Conservation (phyloP, 2,329 filamentous ascomycete genomes). For the Pochonia chlamydosporia region DNA sequence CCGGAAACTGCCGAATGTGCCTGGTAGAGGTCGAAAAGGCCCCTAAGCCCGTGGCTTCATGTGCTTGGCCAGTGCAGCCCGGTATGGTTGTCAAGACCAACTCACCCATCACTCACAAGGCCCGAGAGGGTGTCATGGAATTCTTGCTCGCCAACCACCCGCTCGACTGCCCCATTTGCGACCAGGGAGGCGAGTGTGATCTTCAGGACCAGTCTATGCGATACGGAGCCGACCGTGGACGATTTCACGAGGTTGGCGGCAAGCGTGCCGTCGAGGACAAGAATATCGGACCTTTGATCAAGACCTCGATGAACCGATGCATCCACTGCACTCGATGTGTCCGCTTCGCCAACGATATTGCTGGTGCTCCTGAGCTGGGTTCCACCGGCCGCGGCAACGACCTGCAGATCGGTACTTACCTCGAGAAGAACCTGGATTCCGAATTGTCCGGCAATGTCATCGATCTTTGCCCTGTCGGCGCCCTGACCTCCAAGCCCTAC, state of each 20-base stretch:
- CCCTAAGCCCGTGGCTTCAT: constrained; percentile 95
- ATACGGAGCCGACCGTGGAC: constrained; percentile 90
- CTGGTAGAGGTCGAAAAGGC: constrained; percentile 95
- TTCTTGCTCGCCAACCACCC: constrained; percentile 96
- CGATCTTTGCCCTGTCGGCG: constrained; percentile 95
- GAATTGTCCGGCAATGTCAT: constrained; percentile 97
- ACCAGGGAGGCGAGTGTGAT: constrained; percentile 98
- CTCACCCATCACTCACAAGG: constrained; percentile 93
- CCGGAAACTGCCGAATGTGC: constrained; percentile 99
- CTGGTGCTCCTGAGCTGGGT: constrained; percentile 90
- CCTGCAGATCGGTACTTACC: constrained; percentile 95
- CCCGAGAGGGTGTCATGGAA: constrained; percentile 98
- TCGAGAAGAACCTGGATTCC: constrained; percentile 88
- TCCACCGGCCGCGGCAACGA: constrained; percentile 94
- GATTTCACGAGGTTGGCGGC: constrained; percentile 92
- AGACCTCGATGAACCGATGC: constrained; percentile 99
- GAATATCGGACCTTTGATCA: constrained; percentile 96
- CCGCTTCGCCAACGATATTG: constrained; percentile 95
- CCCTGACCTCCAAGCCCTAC: constrained; percentile 94
- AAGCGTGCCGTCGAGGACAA: constrained; percentile 99
- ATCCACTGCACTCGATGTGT: constrained; percentile 98
- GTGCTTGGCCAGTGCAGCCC: constrained; percentile 96
- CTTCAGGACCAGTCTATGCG: constrained; percentile 99
- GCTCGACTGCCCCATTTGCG: constrained; percentile 93
- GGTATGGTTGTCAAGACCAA: constrained; percentile 99